Evolutionary conservation across 31 red algal genomes (phyloP).

Genomic region (Endocladia muricata): DNA sequence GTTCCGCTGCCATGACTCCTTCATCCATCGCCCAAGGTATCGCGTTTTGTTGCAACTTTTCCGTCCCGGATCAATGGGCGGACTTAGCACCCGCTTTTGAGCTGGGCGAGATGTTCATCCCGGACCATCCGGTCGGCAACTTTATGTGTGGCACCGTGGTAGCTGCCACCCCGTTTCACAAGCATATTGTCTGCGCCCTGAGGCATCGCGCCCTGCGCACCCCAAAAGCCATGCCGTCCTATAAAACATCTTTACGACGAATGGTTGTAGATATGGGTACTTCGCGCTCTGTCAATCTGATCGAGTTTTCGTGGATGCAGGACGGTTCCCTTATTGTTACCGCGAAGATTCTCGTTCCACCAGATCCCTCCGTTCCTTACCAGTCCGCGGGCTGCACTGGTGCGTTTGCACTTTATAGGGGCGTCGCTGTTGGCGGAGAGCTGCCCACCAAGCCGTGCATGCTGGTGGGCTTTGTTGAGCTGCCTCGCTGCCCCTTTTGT

Average conservation of each 20-base stretch:
- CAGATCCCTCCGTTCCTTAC: conserved; percentile 1
- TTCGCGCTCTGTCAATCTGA: conserved; percentile 46
- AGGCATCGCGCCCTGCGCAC: conserved; percentile 36
- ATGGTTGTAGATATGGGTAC: conserved; percentile 72
- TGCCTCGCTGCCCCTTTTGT: conserved; percentile 49
- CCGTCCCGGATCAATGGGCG: conserved; percentile 37
- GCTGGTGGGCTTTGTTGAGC: conserved; percentile 67
- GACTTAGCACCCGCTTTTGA: conserved; percentile 52
- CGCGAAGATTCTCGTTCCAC: conserved; percentile 54
- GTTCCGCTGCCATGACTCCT: conserved; percentile 16
- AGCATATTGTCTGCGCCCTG: conserved; percentile 70
- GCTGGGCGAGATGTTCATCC: conserved; percentile 74
- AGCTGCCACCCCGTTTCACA: conserved; percentile 54
- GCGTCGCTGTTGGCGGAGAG: conserved; percentile 26
- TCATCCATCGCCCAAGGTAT: conserved; percentile 38
- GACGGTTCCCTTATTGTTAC: conserved; percentile 69
- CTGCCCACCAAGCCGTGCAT: conserved; percentile 27
- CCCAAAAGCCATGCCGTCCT: conserved; percentile 13
- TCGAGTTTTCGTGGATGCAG: conserved; percentile 77
- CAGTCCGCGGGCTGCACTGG: conserved; percentile 61
- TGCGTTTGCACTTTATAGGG: conserved; percentile 51
- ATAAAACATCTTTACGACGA: conserved; percentile 33
- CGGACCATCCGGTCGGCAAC: conserved; percentile 33
- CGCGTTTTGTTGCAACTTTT: conserved; percentile 73
- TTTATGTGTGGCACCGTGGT: conserved; percentile 75